Evolutionary conservation across 805 yeast species (phyloP), one percentile per base, ranked within the genome.

Genomic region (Cyberlindnera petersonii): DNA sequence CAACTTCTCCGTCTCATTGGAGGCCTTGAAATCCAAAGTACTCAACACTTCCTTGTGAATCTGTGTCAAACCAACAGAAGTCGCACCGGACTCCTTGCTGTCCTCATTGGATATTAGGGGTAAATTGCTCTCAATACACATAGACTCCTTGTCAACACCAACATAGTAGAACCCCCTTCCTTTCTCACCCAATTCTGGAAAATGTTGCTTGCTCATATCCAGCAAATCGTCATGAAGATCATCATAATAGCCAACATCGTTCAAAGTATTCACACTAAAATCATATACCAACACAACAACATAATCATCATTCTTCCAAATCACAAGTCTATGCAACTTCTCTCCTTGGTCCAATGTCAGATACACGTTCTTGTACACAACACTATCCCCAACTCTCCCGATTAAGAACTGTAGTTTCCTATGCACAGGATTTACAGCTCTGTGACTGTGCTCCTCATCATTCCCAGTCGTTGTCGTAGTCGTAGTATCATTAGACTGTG

Each of bases 301-400:
- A 13, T 39, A 26, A 1, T 30, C 31, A 6, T 31, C 28, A 22
- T 42, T 33, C 33, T 43, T 42, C 38, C 41, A 52, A 7, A 50
- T 26, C 2, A 55, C 50, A 6, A 55, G 7, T 17, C 55, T 37
- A 28, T 48, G 45, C 2, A 49, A 26, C 11, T 33, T 39, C 33
- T 46, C 53, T 11, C 31, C 44, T 14, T 34, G 42, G n/a, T 40
- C 34, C 10, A 47, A 39, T 17, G 42, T 23, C 6, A 55, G 26
- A 26, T 50, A 55, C 3, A 53, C 40, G 9, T 52, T 49, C 33
- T 53, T 55, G 39, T 42, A 52, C 5, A 35, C 29, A 3, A 55
- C 41, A n/a, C 36, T 24, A 11, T 50, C 49, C 4, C 38, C 45
- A 16, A 37, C 24, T 11, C 29, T 29, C 2, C 59, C 59, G 20